Evolutionary conservation across 768 basidiomycete species (phyloP), one percentile per base, ranked within the genome.

Genomic region (Pisolithus tinctorius): DNA sequence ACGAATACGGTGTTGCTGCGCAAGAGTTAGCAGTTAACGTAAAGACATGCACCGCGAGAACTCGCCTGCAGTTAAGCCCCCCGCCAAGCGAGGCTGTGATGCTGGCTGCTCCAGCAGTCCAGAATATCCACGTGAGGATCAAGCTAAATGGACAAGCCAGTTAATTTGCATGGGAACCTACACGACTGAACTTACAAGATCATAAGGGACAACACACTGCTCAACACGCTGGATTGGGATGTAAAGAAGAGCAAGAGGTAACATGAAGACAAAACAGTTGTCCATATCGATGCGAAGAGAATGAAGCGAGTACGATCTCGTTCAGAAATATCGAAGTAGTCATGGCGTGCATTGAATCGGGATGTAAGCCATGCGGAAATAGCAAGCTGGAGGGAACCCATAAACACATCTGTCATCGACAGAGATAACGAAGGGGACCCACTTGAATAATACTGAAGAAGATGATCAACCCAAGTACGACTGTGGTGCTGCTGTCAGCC

Each of bases 261-360:
- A 42, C 81, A 41, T 4, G 72, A 57, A 38, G 78, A 74, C 37
- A 83, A 69, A 47, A 82, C 59, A 10, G 84, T 65, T 0, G 86
- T 89, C 87, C 87, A 90, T 60, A 73, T 72, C 10, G 84, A 84
- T n/a, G 74, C 60, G 72, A 91, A 90, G 31, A 87, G 72, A 39
- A 82, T 69, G 70, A 80, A 88, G 34, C 79, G 75, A 1, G 84
- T 79, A 44, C 84, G 78, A 59, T 84, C 80, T 41, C 80, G 79
- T 55, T 82, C 76, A 30, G 71, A 62, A 10, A 56, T 52, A 53
- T 62, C 76, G 48, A 69, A 70, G 61, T 71, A 78, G 70, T 85
- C 74, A 66, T 79, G 72, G 55, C 75, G 71, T 27, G 65, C 50
- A 64, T 83, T 80, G 71, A 80, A 91, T 41, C 70, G 74, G 13